Evolutionary conservation across 768 basidiomycete genomes (phyloP), one percentile per base, ranked within the genome.

Genomic region (Boletales sp.): DNA sequence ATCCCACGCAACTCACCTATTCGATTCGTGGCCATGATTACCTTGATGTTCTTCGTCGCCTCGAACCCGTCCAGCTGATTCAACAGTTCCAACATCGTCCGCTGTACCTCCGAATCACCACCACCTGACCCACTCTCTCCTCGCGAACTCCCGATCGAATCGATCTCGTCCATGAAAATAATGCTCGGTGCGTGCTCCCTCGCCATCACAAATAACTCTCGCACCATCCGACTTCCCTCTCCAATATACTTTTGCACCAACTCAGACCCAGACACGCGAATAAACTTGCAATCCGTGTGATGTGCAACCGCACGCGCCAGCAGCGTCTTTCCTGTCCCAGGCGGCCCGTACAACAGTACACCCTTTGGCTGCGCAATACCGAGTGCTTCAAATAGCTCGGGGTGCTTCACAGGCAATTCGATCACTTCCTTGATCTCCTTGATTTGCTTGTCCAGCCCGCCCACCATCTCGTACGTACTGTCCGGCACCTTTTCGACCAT

Each of bases 401-500:
- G 95, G 64, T 97, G 94, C 69, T 97, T 95, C 56, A 98, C 93
- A 34, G 95, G 94, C 21, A 97, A 73, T 69, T 97, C 94, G 70
- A 97, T 97, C 65, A 97, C 95, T 70, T 98, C 95, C 71, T 97
- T 97, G 72, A 98, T 95, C 64, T 98, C 94, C 74, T 97, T 97
- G 63, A 95, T 94, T 57, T 94, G 87, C 72, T 97, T 91, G 76
- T 98, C 97, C 51, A 98, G 81, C 59, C 95, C 95, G 18, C 97
- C 97, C 53, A 99, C 95, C 94, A 98, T 97, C 71, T 98, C 97
- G 72, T 99, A 99, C 29, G 97, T 98, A 70, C 90, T 93, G 69
- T 98, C 95, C 0, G 95, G 95, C 0, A 98, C 95, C 69, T 99
- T 99, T 73, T 99, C 95, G 11, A 98, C 95, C 94, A 98, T 97